Evolutionary conservation across 805 yeast species (phyloP), one percentile per base, ranked within the genome.

Genomic region (Ogataea angusta): DNA sequence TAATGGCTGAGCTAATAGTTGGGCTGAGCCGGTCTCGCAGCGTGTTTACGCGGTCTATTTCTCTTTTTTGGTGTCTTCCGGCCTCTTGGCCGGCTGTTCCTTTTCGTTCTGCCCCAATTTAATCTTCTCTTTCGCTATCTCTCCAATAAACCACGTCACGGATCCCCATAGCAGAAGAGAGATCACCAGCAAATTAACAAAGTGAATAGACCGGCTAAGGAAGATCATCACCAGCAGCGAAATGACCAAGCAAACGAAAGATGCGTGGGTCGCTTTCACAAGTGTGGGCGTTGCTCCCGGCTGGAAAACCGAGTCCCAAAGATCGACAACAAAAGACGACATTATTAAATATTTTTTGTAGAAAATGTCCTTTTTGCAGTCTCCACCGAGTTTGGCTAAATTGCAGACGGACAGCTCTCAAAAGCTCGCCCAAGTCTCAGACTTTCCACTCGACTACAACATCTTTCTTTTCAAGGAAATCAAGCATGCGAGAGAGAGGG

Each of bases 201-300:
- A 77, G 62, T 93, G 99, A 42, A 85, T 74, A 10, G 82, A 75
- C 19, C 78, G 68, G 23, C 85, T 78, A 34, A 79, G 59, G 49
- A 72, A 76, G 22, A 82, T 72, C 66, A 91, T 73, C 43, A 71
- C 66, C 1, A 67, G 46, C 45, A 91, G 69, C 1, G 85, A 72
- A 5, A 75, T 34, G 10, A 80, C 67, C 41, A 93, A 70, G 9
- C 83, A 70, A 0, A 74, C 67, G 55, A 93, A 93, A 2, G 96
- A 84, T 2, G 68, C 73, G 59, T 93, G 97, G 0, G 97, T 91
- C 2, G 98, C 97, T 27, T 73, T 70, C n/a, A 89, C 71, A 37
- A 93, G 72, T 1, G 95, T 88, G 1, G 97, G 96, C 1, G 93
- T 77, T 1, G 95, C 78, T 1, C 99, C 99, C 5, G 98, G 97